Percentiles rank a stretch among this genome's conserved stretches.
Evolutionary conservation across 2,329 filamentous ascomycete species (phyloP).

Genomic region (Volutella citrinella): DNA sequence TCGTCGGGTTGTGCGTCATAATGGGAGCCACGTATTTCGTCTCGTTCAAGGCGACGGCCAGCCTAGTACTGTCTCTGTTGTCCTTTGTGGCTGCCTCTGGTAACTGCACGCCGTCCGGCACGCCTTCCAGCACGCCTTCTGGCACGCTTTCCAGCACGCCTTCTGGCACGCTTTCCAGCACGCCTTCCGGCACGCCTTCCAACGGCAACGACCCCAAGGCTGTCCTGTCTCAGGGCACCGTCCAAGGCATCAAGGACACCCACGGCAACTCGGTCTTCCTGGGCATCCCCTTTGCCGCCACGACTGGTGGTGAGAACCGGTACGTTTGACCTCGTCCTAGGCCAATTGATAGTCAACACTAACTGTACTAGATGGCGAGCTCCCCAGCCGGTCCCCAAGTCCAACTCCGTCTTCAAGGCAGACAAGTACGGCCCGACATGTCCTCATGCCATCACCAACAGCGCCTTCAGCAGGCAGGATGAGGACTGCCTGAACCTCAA

Average conservation of each 20-base stretch:
- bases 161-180: too few relatives aligned
- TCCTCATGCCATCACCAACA: conserved; percentile 18
- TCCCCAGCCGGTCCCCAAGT: conserved; percentile 16
- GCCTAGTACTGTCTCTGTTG: too few relatives aligned
- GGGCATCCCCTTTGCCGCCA: conserved; percentile 37
- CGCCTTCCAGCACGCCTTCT: too few relatives aligned
- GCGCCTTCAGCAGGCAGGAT: conserved; percentile 18
- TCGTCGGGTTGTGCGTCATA: too few relatives aligned
- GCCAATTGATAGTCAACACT: too few relatives aligned
- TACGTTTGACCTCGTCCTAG: too few relatives aligned
- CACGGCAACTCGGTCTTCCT: conserved; percentile 33
- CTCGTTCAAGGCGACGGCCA: too few relatives aligned
- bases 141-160: too few relatives aligned
- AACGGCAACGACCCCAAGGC: conserved; percentile 13
- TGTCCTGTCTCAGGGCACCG: conserved; percentile 25
- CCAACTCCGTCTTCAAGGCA: conserved; percentile 10
- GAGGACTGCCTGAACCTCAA: conserved; percentile 44
- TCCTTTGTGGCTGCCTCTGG: too few relatives aligned
- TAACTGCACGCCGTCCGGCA: too few relatives aligned
- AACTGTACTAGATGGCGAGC: conserved; percentile 16
- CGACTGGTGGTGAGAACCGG: conserved; percentile 38
- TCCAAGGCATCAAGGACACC: conserved; percentile 35
- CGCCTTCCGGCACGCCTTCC: too few relatives aligned
- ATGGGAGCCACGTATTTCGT: too few relatives aligned
- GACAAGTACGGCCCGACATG: conserved; percentile 20